Conservation (phyloP, 2,329 filamentous ascomycete species). For the Fusarium sp. region DNA sequence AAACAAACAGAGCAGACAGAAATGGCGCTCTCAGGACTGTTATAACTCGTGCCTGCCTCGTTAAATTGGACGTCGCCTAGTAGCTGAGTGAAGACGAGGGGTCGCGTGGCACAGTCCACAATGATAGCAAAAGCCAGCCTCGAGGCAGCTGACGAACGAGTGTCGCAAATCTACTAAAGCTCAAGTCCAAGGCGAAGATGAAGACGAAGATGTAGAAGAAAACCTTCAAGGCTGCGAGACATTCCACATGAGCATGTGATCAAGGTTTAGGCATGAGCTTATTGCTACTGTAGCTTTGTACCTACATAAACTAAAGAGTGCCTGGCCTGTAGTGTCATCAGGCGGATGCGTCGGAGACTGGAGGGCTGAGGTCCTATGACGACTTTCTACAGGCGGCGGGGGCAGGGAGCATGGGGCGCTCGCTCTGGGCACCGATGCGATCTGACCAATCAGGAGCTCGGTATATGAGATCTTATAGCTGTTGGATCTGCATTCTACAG, state of each 20-base stretch:
- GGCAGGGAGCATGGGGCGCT: constrained; percentile 11
- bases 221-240: constrained; percentile 31
- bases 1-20: not conserved
- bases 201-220: constrained; percentile 16
- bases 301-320: not conserved
- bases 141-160: constrained; percentile 10
- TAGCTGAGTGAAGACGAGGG: constrained; percentile 31
- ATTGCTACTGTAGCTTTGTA: constrained; percentile 4
- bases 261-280: constrained; percentile 19
- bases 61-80: not conserved
- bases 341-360: constrained; percentile 40
- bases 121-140: constrained; percentile 24
- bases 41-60: constrained; percentile 32
- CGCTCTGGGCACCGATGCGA: constrained; percentile 19
- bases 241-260: constrained; percentile 46
- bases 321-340: constrained; percentile 39
- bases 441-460: constrained; percentile 33
- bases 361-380: constrained; percentile 39
- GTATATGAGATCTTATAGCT: constrained; percentile 28
- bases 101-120: constrained; percentile 36
- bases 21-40: constrained; percentile 11
- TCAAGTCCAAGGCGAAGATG: constrained; percentile 12
- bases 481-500: constrained; percentile 19
- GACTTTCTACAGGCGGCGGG: constrained; percentile 12
- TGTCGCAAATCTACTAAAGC: constrained; percentile 10